These are phyloP conservation scores for Calocybe gambosa DNA, from an alignment of 1,284 basidiomycete species.

Conservation along the genomic window DNA sequence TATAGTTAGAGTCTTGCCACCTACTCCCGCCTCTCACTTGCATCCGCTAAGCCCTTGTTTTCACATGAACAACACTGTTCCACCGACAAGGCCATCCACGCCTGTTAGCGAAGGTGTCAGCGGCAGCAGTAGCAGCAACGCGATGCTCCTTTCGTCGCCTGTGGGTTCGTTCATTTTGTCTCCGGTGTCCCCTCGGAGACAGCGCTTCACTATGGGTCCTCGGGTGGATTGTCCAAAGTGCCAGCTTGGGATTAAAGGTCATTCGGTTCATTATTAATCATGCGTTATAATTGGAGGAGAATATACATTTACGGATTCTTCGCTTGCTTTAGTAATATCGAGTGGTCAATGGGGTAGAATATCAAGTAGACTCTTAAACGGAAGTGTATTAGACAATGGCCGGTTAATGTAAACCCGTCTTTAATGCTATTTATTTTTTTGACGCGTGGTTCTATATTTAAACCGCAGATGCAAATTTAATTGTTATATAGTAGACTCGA, in stretches of 20 bases:
- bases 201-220: constrained; percentile 66
- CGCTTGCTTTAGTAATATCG: too few species aligned
- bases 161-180: constrained; percentile 13
- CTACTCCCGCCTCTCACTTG: constrained; percentile 25
- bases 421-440: too few species aligned
- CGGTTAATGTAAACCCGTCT: too few species aligned
- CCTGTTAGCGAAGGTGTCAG: constrained; percentile 6
- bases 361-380: too few species aligned
- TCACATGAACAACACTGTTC: constrained; percentile 5
- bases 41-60: constrained; percentile 5
- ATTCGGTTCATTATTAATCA: constrained; percentile 54
- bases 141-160: constrained; percentile 22
- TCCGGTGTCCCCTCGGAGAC: constrained; percentile 25
- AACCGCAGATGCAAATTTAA: too few species aligned
- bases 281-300: too few species aligned
- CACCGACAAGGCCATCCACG: constrained; percentile 17
- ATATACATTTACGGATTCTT: too few species aligned
- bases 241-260: constrained; percentile 58
- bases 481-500: too few species aligned
- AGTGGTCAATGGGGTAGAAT: too few species aligned
- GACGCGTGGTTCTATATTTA: too few species aligned
- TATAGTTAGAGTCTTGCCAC: constrained; percentile 32
- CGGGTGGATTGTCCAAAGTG: constrained; percentile 69
- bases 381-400: too few species aligned
- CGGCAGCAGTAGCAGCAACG: constrained; percentile 7